phyloP scores from a whole-genome alignment of 148 eudicot species.

The Drosera capensis region DNA sequence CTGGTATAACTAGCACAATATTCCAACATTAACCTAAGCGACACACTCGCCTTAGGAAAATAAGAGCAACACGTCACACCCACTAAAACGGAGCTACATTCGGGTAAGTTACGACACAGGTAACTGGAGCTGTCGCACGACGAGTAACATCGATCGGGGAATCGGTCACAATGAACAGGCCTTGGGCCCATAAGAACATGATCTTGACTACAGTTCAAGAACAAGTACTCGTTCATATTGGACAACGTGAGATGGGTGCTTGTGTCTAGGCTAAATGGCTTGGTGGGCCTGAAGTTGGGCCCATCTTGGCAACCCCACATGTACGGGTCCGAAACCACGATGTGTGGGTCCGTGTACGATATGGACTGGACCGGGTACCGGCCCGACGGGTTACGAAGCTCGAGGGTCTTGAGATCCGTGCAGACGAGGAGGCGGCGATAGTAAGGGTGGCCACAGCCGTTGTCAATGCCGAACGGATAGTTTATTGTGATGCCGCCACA shows the following conservation, averaged over 20 bases:
- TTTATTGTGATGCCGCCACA: constrained; percentile 60
- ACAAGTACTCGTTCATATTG: constrained; percentile 66
- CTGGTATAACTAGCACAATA: constrained; percentile 65
- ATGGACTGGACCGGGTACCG: constrained; percentile 40
- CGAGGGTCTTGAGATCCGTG: constrained; percentile 20
- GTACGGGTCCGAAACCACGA: constrained; percentile 48
- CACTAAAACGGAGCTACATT: constrained; percentile 30
- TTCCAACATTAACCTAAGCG: constrained; percentile 65
- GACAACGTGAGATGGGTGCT: constrained; percentile 59
- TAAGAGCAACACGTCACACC: constrained; percentile 69
- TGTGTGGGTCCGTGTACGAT: constrained; percentile 64
- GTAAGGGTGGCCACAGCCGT: constrained; percentile 85
- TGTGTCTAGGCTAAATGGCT: constrained; percentile 74
- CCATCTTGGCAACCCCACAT: constrained; percentile 91
- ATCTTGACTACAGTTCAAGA: constrained; percentile 68
- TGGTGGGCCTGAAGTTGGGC: constrained; percentile 36
- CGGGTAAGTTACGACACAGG: constrained; percentile 66
- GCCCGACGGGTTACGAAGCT: constrained; percentile 81
- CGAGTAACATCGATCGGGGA: constrained; percentile 64
- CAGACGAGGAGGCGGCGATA: constrained; percentile 64
- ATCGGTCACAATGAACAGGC: constrained; percentile 64
- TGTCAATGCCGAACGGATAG: constrained; percentile 73
- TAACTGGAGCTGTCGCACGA: constrained; percentile 72
- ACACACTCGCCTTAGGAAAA: constrained; percentile 68
- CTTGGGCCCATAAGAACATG: constrained; percentile 58